Evolutionary conservation across 2,329 filamentous ascomycete genomes (phyloP), one percentile per base, ranked within the genome.

Genomic region (Colletotrichum sp.): DNA sequence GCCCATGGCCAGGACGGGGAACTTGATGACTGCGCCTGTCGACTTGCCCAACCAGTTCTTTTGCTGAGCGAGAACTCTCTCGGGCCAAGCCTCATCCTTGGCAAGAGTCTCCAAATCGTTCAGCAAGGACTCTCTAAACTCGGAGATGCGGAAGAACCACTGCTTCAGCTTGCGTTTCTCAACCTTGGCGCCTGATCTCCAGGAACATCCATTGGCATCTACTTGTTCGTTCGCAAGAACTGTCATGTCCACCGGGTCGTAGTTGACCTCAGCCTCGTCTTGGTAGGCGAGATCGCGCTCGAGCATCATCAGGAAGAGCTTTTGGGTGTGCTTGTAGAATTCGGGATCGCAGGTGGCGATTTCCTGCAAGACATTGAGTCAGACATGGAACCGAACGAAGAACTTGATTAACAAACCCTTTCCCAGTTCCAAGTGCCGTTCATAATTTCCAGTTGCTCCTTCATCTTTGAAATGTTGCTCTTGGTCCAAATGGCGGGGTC

Each of bases 201-300:
- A 98, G 3, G 95, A 98, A 78, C 87, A 91, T 36, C 95, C 95
- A 79, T 95, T 93, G 64, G 93, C 89, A 81, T 97, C 94, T n/a
- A 98, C 95, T 84, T 98, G 95, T 83, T 98, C 95, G 81, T 98
- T 98, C 13, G 95, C 95, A 73, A 98, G 87, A 18, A 98, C 95
- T 0, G 95, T 98, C 81, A 94, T 93, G 81, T 98, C 95, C 33
- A 98, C 89, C 2, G 95, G 95, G 77, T 98, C 95, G 85, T 94
- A 98, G 83, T 98, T 98, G 78, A 98, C 95, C 75, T 95, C 85
- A 24, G 95, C 94, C 78, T 97, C 93, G 38, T 91, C 92, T 80
- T 95, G 95, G 82, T 97, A 97, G 66, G 95, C 95, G 21, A 98
- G 87, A 1, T 93, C 94, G 73, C 90, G 89, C 76, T 93, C 86